These are phyloP conservation scores for Quercus variabilis DNA, from an alignment of 306 rosid genomes.

Conservation along the genomic window DNA sequence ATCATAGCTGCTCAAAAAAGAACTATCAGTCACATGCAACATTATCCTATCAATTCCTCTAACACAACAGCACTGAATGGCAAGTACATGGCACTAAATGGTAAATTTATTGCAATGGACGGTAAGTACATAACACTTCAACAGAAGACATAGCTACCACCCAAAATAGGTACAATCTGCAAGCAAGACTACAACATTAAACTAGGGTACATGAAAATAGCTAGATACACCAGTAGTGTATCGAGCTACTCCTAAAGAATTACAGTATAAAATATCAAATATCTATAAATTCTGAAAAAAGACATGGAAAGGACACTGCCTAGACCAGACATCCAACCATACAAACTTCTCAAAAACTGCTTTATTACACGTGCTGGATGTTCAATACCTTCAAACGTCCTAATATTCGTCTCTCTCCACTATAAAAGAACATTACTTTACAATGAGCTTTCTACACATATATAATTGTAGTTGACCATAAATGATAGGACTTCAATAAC, in stretches of 20 bases:
- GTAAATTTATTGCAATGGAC: neutral
- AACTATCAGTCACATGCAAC: constrained; percentile 13
- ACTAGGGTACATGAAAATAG: no score
- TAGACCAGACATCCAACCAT: no score
- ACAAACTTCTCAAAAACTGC: no score
- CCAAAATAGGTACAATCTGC: neutral
- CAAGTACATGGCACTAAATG: neutral
- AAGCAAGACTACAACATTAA: neutral
- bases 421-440: no score
- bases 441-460: neutral
- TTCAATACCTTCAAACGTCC: no score
- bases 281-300: no score
- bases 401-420: no score
- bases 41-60: neutral
- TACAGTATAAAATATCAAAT: no score
- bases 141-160: neutral
- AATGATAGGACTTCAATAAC: neutral
- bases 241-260: no score
- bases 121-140: neutral
- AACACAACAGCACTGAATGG: neutral
- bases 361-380: no score
- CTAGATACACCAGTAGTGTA: no score
- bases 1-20: constrained; percentile 68
- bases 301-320: no score
- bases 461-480: neutral